Base-by-base conservation (phyloP, 164 flowering plant genomes). In the Cinnamomum chago region DNA sequence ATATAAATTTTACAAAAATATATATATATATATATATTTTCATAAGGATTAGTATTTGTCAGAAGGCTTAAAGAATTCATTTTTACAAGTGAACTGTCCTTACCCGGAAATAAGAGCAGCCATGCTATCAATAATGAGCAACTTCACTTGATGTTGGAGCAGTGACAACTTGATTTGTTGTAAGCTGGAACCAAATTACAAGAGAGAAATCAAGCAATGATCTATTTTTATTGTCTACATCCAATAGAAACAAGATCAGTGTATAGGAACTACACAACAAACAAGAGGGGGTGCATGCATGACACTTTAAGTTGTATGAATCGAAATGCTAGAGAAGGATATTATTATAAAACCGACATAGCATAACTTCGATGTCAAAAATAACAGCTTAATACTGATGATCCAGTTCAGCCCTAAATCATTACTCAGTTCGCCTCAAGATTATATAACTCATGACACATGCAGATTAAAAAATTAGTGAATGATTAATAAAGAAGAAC, bases 111-210 rank as follows among this genome's bases (percentile, higher is more conserved):
- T 74, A 76, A 93, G 88, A 76, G 94, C 92, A 69, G 94, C 87
- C 90, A 92, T 88, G 87, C 98, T 93, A 76, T 92, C 98, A 81
- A 92, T 85, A 68, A 93, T 81, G 51, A 90, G 87, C 87, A 93
- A 79, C 83, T 88, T 93, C 82, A 92, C 94, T 69, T 87, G 86
- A 70, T 85, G 79, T 76, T 89, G 86, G 72, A 92, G 87, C 35
- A 93, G 79, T 50, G 87, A 89, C 50, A 87, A 81, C 84, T 90
- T 90, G 70, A 93, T 85, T 82, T 88, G 83, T 62, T 89, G 91
- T 84, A 93, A 85, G 85, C 98, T 93, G 86, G 65, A 23, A 72
- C 27, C 4, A 52, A 66, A 75, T 62, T 14, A 47, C 50, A 76
- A 40, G 70, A 66, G 2, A 62, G 2, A 65, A 67, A 76, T 30